Evolutionary conservation across 768 basidiomycete species (phyloP), one percentile per base, ranked within the genome.

Genomic region (Cystofilobasidium ferigula): DNA sequence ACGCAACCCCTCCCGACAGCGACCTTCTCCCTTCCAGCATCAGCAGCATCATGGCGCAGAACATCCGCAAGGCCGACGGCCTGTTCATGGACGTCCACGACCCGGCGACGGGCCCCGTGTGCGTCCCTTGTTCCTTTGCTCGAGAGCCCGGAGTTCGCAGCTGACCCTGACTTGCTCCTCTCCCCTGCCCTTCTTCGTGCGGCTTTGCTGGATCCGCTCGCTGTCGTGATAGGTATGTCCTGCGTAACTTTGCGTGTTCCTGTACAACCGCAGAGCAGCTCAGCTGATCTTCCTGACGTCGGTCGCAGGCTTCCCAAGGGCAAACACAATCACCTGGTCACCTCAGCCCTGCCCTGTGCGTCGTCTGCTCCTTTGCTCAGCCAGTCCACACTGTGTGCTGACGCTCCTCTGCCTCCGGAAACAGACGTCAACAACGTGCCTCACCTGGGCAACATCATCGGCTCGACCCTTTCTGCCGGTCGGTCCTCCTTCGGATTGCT

Each of bases 391-490:
- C 4, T 12, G 40, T 20, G 24, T 30, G 26, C 57, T 63, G 57
- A 61, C 45, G 30, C 34, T 22, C 16, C 28, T 3, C 26, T 1
- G 60, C 22, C 12, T 24, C 12, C 22, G 4, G 5, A 18, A 28
- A 8, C 63, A 76, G 76, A 77, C 69, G 76, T 77, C 76, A 97
- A 97, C 76, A 97, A 97, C 72, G 93, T 95, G 14, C 92, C 94
- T 30, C 92, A 97, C 80, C 82, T 95, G 51, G 92, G 93, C 84
- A 74, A 92, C 74, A 88, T 91, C 73, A 93, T 93, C 71, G 93
- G 94, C 67, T 98, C 94, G 70, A 92, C 88, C 9, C 81, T 98
- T 35, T 97, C 93, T 72, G 95, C 95, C 2, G 65, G 65, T 67
- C 0, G 24, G 60, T 66, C 36, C 2, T 28, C 14, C 18, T 8